These are phyloP conservation scores for Tripterygium wilfordii DNA, from an alignment of 177 flowering plant species.

Conservation along the genomic window DNA sequence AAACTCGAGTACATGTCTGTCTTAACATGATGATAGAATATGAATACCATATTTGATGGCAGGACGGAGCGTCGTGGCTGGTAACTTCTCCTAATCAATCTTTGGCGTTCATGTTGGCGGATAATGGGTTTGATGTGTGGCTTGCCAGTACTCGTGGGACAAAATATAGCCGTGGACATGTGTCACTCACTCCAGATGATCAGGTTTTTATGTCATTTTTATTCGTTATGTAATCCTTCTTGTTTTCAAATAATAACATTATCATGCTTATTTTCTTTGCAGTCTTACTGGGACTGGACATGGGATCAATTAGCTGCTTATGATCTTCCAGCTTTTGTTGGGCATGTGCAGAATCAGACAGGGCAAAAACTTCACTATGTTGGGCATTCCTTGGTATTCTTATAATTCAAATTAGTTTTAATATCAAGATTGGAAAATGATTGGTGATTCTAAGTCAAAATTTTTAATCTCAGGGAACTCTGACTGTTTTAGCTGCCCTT, in stretches of 20 bases:
- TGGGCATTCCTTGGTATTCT: constrained; percentile 63
- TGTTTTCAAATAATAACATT: no score
- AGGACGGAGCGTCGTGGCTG: constrained; percentile 42
- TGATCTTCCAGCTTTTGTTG: constrained; percentile 48
- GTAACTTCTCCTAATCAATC: constrained; percentile 50
- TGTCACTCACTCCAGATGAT: constrained; percentile 36
- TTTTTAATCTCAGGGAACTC: constrained; percentile 29
- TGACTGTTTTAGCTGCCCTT: constrained; percentile 45
- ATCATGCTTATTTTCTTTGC: constrained; percentile 1
- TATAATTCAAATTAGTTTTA: not conserved
- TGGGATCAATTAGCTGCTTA: constrained; percentile 54
- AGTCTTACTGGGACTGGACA: constrained; percentile 69
- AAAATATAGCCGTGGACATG: constrained; percentile 51
- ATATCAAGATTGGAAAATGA: not conserved
- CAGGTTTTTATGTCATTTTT: no score
- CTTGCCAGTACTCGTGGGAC: constrained; percentile 72
- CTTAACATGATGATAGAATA: not conserved
- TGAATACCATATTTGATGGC: not conserved
- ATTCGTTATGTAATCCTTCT: no score
- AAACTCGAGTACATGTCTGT: no score
- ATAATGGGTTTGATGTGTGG: constrained; percentile 81
- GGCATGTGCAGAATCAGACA: constrained; percentile 40
- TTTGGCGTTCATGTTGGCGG: constrained; percentile 68
- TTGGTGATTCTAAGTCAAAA: not conserved
- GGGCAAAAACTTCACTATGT: constrained; percentile 54